A percentile compares a stretch with the other conserved stretches of the same genome.
Conservation (phyloP, 164 flowering plant species). For the Protea cynaroides region DNA sequence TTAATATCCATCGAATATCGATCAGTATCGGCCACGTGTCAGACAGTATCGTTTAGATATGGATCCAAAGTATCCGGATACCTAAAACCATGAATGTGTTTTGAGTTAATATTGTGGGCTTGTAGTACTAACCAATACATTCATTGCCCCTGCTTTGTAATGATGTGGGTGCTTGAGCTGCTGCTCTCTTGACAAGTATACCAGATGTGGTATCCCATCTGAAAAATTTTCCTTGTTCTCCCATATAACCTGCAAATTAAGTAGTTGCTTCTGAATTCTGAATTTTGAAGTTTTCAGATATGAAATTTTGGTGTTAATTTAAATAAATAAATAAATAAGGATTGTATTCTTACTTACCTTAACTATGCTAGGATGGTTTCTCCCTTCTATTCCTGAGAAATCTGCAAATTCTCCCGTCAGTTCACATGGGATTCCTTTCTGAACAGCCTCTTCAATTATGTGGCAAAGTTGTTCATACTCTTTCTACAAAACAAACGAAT, state of each 20-base stretch:
- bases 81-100: too few relatives aligned
- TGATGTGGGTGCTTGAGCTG: constrained; percentile 46
- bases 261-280: too few relatives aligned
- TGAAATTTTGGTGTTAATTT: too few relatives aligned
- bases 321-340: too few relatives aligned
- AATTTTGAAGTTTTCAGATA: too few relatives aligned
- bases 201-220: constrained; percentile 42
- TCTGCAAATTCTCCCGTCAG: constrained; percentile 18
- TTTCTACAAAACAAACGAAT: constrained; percentile 19
- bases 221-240: constrained; percentile 38
- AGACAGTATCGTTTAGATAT: too few relatives aligned
- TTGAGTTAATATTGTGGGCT: too few relatives aligned
- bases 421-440: constrained; percentile 1
- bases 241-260: constrained; percentile 32
- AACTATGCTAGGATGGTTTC: constrained; percentile 40
- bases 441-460: constrained; percentile 31
- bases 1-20: too few relatives aligned
- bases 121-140: constrained; percentile 35
- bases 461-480: constrained; percentile 35
- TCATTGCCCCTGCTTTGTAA: constrained; percentile 80
- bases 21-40: too few relatives aligned
- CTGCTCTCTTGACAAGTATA: constrained; percentile 64
- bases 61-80: too few relatives aligned
- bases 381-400: constrained; percentile 28
- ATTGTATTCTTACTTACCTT: constrained; percentile 31